Evolutionary conservation across 1,284 basidiomycete species (phyloP), one percentile per base, ranked within the genome.

Genomic region (Sanghuangporus baumii): DNA sequence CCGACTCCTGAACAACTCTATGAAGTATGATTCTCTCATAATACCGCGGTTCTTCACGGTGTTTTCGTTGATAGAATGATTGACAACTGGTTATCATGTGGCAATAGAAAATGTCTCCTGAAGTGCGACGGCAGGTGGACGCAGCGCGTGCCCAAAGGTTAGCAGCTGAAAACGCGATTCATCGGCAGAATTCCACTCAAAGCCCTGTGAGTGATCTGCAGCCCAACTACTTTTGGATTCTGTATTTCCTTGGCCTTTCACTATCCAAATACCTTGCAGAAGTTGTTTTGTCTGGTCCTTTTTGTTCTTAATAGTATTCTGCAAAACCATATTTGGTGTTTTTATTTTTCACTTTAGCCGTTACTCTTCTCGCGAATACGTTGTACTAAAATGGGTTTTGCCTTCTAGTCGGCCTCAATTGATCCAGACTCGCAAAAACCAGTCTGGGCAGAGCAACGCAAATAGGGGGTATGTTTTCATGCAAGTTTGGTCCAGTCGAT

Each of bases 1-100:
- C 67, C 67, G 6, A 68, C 67, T n/a, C 66, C 66, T 12, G 67
- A 68, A 41, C 61, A 68, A 52, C 61, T 66, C n/a, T 68, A 68
- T 36, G 64, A 62, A 6, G 59, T 65, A 51, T 31, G 64, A 34
- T 51, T 62, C 36, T 48, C 56, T 50, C 60, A 62, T 6, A 38
- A 31, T 37, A 26, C 14, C 16, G 26, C 26, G 26, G 26, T 31
- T 9, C 12, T 12, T 16, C n/a, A n/a, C 20, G 23, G 43, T 26
- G 23, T 7, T n/a, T 43, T 34, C 55, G 55, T 2, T 23, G 12
- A 43, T 56, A 36, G 23, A 38, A 26, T 57, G 55, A 26, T 31
- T 58, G 37, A 58, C 36, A 41, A 31, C 2, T 12, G 16, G 12
- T 11, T 34, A 46, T 61, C 14, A 43, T 37, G 18, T 20, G 56